Conservation (phyloP, 106 monocot genomes). For the Dendrobium catenatum region DNA sequence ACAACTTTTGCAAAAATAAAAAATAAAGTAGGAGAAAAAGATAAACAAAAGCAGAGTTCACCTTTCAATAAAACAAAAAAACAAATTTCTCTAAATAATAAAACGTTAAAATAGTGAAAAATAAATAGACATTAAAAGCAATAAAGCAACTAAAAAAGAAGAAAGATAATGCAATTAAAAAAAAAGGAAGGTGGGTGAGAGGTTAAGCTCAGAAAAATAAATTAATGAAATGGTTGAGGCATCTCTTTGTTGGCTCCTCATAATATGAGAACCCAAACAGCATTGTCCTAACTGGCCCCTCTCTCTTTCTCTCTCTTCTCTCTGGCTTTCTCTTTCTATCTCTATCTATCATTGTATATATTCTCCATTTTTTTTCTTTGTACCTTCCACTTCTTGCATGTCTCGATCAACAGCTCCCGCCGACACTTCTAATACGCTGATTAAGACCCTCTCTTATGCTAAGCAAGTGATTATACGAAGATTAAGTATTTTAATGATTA, state of each 20-base stretch:
- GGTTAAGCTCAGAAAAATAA: conserved; percentile 5
- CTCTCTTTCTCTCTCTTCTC: neutral
- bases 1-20: too few relatives aligned
- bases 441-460: neutral
- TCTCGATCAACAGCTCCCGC: neutral
- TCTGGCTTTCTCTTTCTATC: neutral
- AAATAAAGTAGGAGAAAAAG: too few relatives aligned
- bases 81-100: too few relatives aligned
- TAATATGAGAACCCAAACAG: neutral
- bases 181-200: neutral
- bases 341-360: neutral
- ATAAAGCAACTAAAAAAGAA: neutral
- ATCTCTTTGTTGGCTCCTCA: neutral
- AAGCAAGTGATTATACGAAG: too few relatives aligned
- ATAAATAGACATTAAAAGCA: neutral
- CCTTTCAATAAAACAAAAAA: too few relatives aligned
- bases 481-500: too few relatives aligned
- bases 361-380: neutral
- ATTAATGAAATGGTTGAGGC: neutral
- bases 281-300: neutral
- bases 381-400: neutral
- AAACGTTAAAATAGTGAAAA: neutral
- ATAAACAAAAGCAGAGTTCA: too few relatives aligned
- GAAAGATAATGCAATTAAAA: neutral
- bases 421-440: neutral